Evolutionary conservation across 345 rosid genomes (phyloP).

Genomic region (Clausena lansium): DNA sequence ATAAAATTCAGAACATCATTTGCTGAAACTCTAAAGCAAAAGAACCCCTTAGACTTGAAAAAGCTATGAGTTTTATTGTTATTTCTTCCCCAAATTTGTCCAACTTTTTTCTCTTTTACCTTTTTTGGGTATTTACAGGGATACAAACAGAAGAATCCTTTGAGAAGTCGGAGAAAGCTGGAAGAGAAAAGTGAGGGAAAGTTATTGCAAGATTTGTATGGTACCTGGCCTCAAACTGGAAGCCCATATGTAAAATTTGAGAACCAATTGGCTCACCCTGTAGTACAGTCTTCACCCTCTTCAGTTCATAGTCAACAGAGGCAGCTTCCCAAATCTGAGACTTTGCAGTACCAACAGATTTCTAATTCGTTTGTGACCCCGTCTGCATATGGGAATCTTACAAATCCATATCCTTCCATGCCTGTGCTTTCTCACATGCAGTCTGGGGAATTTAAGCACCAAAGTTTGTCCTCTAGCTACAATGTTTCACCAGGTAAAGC

Average conservation of each 20-base stretch:
- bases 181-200: slow-evolving; percentile 43
- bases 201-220: slow-evolving; percentile 35
- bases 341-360: slow-evolving; percentile 46
- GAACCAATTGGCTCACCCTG: slow-evolving; percentile 37
- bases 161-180: slow-evolving; percentile 38
- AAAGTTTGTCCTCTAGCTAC: slow-evolving; percentile 46
- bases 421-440: slow-evolving; percentile 51
- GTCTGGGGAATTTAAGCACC: slow-evolving; percentile 45
- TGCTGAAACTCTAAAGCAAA: not conserved
- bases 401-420: slow-evolving; percentile 55
- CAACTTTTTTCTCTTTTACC: not conserved
- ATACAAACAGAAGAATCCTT: slow-evolving; percentile 45
- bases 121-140: slow-evolving; percentile 34
- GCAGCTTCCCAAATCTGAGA: slow-evolving; percentile 48
- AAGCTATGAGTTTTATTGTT: not conserved
- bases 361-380: slow-evolving; percentile 43
- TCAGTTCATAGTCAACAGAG: slow-evolving; percentile 46
- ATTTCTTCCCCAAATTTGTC: not conserved
- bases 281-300: slow-evolving; percentile 33
- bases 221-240: slow-evolving; percentile 40
- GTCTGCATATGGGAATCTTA: slow-evolving; percentile 46
- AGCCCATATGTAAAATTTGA: slow-evolving; percentile 35
- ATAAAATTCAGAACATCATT: not conserved
- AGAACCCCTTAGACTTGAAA: not conserved
- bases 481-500: slow-evolving; percentile 44